Evolutionary conservation across 2,329 filamentous ascomycete species (phyloP).

Genomic region (Endoconidiophora laricicola): DNA sequence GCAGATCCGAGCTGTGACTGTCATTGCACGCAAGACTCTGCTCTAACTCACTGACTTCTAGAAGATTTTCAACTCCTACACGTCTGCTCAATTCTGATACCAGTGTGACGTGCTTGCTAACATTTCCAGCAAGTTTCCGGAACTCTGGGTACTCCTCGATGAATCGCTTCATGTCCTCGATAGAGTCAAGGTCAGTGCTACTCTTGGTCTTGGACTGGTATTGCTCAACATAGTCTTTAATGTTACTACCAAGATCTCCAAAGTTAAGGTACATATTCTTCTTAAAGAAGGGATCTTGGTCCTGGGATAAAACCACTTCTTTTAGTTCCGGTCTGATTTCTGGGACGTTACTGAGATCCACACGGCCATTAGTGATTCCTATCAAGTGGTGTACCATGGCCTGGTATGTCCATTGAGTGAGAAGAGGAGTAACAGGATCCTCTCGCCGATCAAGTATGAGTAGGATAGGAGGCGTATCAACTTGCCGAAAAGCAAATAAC

Average conservation of each 20-base stretch:
- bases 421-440: constrained; percentile 81
- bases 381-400: constrained; percentile 98
- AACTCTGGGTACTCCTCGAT: constrained; percentile 99
- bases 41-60: constrained; percentile 96
- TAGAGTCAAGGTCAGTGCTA: constrained; percentile 89
- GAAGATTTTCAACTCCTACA: constrained; percentile 66
- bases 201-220: constrained; percentile 97
- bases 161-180: constrained; percentile 96
- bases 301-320: constrained; percentile 88
- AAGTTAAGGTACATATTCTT: constrained; percentile 99
- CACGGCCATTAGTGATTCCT: constrained; percentile 87
- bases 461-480: constrained; percentile 86
- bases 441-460: constrained; percentile 82
- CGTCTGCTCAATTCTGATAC: constrained; percentile 84
- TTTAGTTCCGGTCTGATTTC: constrained; percentile 75
- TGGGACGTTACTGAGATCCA: constrained; percentile 69
- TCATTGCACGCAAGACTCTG: constrained; percentile 95
- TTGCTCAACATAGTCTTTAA: constrained; percentile 96
- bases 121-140: constrained; percentile 87
- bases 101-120: constrained; percentile 94
- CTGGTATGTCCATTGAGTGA: constrained; percentile 98
- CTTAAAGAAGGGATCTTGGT: constrained; percentile 96
- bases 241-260: constrained; percentile 84
- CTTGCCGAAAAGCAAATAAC: constrained; percentile 86
- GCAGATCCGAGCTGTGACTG: constrained; percentile 81